Conservation (phyloP, 192 early-diverging fungal genomes). For the Backusella westeae region DNA sequence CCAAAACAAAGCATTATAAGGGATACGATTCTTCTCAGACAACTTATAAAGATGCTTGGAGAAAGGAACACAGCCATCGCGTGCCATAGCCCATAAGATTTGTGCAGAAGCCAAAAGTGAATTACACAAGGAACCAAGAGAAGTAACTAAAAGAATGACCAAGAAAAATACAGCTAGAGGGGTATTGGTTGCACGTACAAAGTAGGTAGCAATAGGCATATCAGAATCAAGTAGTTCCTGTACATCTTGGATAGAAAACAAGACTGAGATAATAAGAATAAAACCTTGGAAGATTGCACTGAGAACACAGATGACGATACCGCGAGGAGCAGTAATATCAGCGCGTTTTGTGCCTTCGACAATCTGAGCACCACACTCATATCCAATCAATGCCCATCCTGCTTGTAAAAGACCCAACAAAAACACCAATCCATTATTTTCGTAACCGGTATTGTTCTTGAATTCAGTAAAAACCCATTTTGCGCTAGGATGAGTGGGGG, state of each 20-base stretch:
- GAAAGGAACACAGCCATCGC: slow-evolving; percentile 46
- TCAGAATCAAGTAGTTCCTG: slow-evolving; percentile 29
- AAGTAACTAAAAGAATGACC: slow-evolving; percentile 39
- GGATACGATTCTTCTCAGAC: slow-evolving; percentile 28
- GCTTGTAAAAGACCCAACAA: slow-evolving; percentile 45
- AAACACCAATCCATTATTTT: slow-evolving; percentile 41
- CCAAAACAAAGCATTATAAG: slow-evolving; percentile 37
- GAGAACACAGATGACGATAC: slow-evolving; percentile 44
- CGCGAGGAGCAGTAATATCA: slow-evolving; percentile 44
- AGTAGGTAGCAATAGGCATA: slow-evolving; percentile 38
- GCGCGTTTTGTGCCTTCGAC: slow-evolving; percentile 41
- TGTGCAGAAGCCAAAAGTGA: slow-evolving; percentile 40
- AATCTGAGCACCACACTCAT: slow-evolving; percentile 7
- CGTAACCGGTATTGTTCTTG: slow-evolving; percentile 48
- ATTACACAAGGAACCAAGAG: slow-evolving; percentile 42
- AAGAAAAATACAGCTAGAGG: slow-evolving; percentile 35
- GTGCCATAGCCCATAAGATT: slow-evolving; percentile 48
- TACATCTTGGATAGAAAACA: slow-evolving; percentile 48
- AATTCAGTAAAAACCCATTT: slow-evolving; percentile 46
- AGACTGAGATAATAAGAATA: slow-evolving; percentile 37
- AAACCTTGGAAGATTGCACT: slow-evolving; percentile 44
- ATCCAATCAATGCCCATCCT: slow-evolving; percentile 42
- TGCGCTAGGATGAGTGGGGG: slow-evolving; percentile 36
- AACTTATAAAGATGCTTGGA: slow-evolving; percentile 40
- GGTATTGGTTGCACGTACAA: slow-evolving; percentile 35